A percentile compares a stretch with the other conserved stretches of the same genome.
Conservation (phyloP, 805 yeast species). For the Cyberlindnera mrakii region DNA sequence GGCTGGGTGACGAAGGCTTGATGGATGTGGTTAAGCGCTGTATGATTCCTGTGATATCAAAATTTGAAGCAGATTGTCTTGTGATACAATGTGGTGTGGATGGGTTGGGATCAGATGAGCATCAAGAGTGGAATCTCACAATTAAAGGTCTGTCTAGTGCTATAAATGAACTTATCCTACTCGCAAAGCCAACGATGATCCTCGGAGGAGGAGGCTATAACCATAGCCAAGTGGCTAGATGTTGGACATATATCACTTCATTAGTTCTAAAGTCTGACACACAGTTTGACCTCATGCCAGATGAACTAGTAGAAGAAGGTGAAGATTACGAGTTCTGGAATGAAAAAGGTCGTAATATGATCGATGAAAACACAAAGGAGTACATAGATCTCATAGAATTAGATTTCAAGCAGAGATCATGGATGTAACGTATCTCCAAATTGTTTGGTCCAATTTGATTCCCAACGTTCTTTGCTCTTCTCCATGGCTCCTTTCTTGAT, state of each 20-base stretch:
- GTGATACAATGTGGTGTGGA: conserved; percentile 72
- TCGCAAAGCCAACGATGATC: conserved; percentile 35
- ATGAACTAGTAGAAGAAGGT: conserved; percentile 37
- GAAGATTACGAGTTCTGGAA: conserved; percentile 48
- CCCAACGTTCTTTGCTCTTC: conserved; percentile 75
- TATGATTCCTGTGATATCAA: conserved; percentile 34
- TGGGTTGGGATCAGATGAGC: conserved; percentile 61
- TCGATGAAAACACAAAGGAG: conserved; percentile 24
- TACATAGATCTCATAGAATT: conserved; percentile 22
- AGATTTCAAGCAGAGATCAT: conserved; percentile 5
- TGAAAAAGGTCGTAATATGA: conserved; percentile 28
- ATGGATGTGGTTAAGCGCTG: conserved; percentile 32
- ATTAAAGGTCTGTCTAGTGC: conserved; percentile 40
- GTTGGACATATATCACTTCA: conserved; percentile 39
- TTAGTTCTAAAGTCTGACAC: conserved; percentile 9
- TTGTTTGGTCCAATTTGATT: conserved; percentile 55
- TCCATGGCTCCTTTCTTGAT: conserved; percentile 62
- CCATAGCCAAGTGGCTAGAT: conserved; percentile 52
- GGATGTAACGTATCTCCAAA: conserved; percentile 16
- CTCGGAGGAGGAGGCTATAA: conserved; percentile 81
- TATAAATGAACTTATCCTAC: conserved; percentile 26
- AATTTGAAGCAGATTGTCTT: conserved; percentile 42
- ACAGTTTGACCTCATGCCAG: conserved; percentile 47
- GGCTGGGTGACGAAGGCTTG: conserved; percentile 44
- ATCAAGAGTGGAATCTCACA: conserved; percentile 64